Evolutionary conservation across 2,329 filamentous ascomycete genomes (phyloP).

Genomic region (Colletotrichum horii): DNA sequence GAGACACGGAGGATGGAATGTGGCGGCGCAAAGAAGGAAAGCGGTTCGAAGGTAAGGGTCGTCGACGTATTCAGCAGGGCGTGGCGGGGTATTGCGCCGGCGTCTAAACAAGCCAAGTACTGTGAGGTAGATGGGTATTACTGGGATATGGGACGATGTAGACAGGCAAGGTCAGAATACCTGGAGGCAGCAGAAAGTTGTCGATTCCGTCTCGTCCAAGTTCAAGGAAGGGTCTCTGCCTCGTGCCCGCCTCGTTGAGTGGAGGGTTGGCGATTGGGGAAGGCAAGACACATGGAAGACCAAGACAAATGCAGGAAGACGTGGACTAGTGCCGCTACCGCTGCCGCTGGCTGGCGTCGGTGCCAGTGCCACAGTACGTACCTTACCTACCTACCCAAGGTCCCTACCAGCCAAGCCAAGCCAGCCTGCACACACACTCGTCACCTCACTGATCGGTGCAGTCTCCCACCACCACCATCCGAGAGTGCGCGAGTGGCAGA

Average conservation of each 20-base stretch:
- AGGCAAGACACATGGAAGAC: not conserved
- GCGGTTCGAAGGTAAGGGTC: not conserved
- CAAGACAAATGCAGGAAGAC: slow-evolving; percentile 1
- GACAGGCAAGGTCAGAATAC: not conserved
- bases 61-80: not conserved
- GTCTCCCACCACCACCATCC: not conserved
- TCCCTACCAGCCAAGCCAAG: not conserved
- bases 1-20: not conserved
- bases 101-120: not conserved
- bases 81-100: not conserved
- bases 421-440: not conserved
- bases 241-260: slow-evolving; percentile 5
- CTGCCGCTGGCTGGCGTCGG: not conserved
- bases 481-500: not conserved
- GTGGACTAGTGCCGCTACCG: not conserved
- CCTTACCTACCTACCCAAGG: not conserved
- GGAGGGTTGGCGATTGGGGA: not conserved
- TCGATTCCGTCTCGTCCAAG: not conserved
- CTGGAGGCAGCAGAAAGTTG: not conserved
- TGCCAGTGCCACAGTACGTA: not conserved
- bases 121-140: not conserved
- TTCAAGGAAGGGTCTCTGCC: not conserved
- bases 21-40: not conserved
- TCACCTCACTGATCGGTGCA: not conserved
- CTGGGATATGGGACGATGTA: not conserved